Percentiles rank a stretch among this genome's conserved stretches.
Evolutionary conservation across 257 asterid genomes (phyloP).

Genomic region (Nicotiana attenuata): DNA sequence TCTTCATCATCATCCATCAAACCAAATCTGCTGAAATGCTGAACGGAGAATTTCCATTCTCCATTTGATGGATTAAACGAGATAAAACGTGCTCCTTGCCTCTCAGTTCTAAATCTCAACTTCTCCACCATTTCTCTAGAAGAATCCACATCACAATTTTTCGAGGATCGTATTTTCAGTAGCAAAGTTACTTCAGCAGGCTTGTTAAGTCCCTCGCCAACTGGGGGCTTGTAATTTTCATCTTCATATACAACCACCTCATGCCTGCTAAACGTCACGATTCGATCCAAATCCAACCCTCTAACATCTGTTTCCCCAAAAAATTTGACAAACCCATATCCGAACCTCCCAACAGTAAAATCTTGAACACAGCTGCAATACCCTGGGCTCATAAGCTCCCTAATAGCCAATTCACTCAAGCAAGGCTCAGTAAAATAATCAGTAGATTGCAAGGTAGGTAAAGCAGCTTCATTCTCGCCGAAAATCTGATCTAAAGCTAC

Average conservation of each 20-base stretch:
- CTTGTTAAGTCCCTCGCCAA: slow-evolving; percentile 82
- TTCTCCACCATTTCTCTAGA: slow-evolving; percentile 33
- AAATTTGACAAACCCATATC: slow-evolving; percentile 65
- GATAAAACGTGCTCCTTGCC: slow-evolving; percentile 79
- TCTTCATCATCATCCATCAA: slow-evolving; percentile 84
- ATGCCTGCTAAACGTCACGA: slow-evolving; percentile 52
- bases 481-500: slow-evolving; percentile 24
- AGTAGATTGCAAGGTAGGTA: slow-evolving; percentile 52
- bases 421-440: slow-evolving; percentile 78
- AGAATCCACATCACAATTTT: slow-evolving; percentile 16
- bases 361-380: slow-evolving; percentile 67
- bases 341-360: slow-evolving; percentile 76
- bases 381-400: slow-evolving; percentile 57
- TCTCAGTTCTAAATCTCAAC: slow-evolving; percentile 53
- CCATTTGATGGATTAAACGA: slow-evolving; percentile 56
- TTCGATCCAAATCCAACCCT: slow-evolving; percentile 62
- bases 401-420: slow-evolving; percentile 63
- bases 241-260: slow-evolving; percentile 76
- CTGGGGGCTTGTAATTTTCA: slow-evolving; percentile 64
- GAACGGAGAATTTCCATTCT: slow-evolving; percentile 82
- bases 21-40: slow-evolving; percentile 96
- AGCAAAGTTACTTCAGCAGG: slow-evolving; percentile 80
- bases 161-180: slow-evolving; percentile 25
- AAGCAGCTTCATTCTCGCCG: slow-evolving; percentile 25
- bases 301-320: slow-evolving; percentile 81